Evolutionary conservation across 2,329 filamentous ascomycete genomes (phyloP).

Genomic region (Trichoderma sp.): DNA sequence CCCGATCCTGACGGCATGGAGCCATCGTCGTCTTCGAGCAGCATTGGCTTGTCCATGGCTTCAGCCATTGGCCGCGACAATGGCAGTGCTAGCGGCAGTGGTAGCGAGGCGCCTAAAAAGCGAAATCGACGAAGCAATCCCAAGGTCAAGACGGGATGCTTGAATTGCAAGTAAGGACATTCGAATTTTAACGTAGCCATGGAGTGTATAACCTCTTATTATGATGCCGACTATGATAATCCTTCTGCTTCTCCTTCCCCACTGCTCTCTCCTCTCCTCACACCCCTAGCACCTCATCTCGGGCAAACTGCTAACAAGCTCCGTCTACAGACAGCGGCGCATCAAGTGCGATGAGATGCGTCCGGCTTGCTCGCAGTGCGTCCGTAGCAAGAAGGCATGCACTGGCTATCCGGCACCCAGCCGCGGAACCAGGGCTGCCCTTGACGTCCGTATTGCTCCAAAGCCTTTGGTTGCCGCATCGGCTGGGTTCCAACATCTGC

Average conservation of each 20-base stretch:
- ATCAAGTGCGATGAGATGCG: conserved; percentile 67
- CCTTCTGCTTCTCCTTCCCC: background rate
- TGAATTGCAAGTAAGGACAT: conserved; percentile 63
- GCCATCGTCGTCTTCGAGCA: background rate
- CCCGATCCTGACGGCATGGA: background rate
- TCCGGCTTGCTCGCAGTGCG: conserved; percentile 59
- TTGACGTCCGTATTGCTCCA: conserved; percentile 51
- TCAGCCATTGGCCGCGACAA: background rate
- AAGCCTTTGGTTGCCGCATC: conserved; percentile 35
- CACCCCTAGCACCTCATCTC: background rate
- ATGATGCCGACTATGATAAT: background rate
- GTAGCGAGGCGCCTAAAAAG: conserved; percentile 29
- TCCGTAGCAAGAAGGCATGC: conserved; percentile 57
- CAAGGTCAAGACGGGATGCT: conserved; percentile 66
- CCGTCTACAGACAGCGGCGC: conserved; percentile 50
- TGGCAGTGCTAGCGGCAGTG: background rate
- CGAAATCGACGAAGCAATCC: conserved; percentile 54
- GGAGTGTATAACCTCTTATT: background rate
- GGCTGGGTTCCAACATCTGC: background rate
- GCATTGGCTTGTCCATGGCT: background rate
- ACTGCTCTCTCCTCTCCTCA: background rate
- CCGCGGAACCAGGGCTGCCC: conserved; percentile 45
- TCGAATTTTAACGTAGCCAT: background rate
- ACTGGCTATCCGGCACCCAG: conserved; percentile 60
- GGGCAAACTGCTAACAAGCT: background rate